These are phyloP conservation scores for Marasmius oreades DNA, from an alignment of 1,284 basidiomycete genomes.

Conservation along the genomic window DNA sequence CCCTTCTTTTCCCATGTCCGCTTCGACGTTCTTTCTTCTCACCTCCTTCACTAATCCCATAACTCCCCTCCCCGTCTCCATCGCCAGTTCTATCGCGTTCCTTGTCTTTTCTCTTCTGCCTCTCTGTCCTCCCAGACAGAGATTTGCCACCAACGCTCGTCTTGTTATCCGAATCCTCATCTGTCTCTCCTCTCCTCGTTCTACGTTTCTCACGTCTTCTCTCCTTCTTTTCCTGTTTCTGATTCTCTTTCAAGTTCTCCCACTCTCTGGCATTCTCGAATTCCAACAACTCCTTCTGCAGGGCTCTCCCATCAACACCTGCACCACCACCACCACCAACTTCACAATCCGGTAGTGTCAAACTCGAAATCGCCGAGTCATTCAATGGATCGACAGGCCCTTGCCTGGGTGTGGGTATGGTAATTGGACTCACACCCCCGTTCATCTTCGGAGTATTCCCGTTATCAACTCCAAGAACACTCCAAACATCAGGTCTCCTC, in stretches of 20 bases:
- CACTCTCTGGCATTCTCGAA: slow-evolving; percentile 12
- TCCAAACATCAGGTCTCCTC: slow-evolving; percentile 44
- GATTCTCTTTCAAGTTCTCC: no score
- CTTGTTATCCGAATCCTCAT: slow-evolving; percentile 2
- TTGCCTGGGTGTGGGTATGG: slow-evolving; percentile 13
- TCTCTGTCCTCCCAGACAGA: neutral
- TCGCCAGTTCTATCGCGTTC: neutral
- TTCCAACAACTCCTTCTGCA: neutral
- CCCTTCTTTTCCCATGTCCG: neutral
- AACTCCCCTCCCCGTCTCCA: neutral
- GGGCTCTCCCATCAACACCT: slow-evolving; percentile 16
- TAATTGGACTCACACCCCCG: slow-evolving; percentile 11
- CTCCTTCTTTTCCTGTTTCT: slow-evolving; percentile 24
- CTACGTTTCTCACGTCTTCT: slow-evolving; percentile 27
- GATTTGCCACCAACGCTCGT: neutral
- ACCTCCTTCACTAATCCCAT: neutral
- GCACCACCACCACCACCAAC: slow-evolving; percentile 17
- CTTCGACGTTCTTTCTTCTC: neutral
- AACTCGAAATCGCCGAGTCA: slow-evolving; percentile 72
- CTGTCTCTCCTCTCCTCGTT: slow-evolving; percentile 14
- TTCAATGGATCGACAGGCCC: slow-evolving; percentile 34
- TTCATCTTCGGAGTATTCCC: slow-evolving; percentile 6
- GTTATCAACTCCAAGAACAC: slow-evolving; percentile 29
- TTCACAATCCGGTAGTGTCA: slow-evolving; percentile 56
- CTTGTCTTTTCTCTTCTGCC: neutral